Evolutionary conservation across 192 early-diverging fungal species (phyloP), one percentile per base, ranked within the genome.

Genomic region (Funneliformis mosseae): DNA sequence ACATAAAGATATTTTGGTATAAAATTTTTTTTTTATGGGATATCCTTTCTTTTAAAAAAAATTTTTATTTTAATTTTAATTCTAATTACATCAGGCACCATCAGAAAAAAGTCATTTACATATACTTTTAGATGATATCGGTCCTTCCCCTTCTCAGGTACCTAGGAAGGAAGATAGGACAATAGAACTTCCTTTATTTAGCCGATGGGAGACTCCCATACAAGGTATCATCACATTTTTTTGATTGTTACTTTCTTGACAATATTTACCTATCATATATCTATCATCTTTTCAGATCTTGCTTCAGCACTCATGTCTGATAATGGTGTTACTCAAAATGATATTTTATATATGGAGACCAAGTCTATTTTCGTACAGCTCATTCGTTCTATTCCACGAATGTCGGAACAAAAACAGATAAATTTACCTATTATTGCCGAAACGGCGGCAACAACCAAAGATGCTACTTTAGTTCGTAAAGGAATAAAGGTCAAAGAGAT

Each of bases 401-500:
- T 98, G 64, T 81, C 89, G 2, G 82, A 87, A 28, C 85, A 84
- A 12, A 33, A 79, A 28, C 85, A 80, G 14, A 81, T 96, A 48
- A 85, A 95, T 80, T 87, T 98, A 3, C 87, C 88, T 59, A 85
- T 88, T 61, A 91, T 95, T 62, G 93, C 93, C 3, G 97, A 98
- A 82, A 90, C 92, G 8, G 96, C 97, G 1, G 94, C 95, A 0
- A 96, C 95, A 3, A 92, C 94, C 8, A 92, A 95, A 79, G 97
- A 98, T 84, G 91, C 94, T 27, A 89, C 91, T 41, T 84, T 98
- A 68, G 96, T 98, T 72, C 92, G 93, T 71, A 97, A 97, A 87
- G 97, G 97, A 43, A 92, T 98, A 81, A 98, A 98, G 85, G 95
- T 97, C 28, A 92, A 94, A 74, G 97, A 97, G 75, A 97, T 98